Evolutionary conservation across 176 grass and related monocot species (phyloP).

Genomic region (Oryza officinalis): DNA sequence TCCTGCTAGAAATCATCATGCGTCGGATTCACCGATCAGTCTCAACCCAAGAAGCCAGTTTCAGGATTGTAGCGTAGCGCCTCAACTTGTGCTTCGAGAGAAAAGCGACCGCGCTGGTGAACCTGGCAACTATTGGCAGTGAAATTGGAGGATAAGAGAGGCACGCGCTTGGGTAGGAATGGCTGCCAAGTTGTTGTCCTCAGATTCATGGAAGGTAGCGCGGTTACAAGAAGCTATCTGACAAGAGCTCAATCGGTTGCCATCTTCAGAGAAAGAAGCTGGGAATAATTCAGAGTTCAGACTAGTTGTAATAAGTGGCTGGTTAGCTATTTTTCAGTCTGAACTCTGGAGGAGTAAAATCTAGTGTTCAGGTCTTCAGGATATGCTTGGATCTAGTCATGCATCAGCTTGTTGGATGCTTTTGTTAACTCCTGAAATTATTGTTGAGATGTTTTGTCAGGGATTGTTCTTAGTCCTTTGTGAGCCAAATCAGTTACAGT

Average conservation of each 20-base stretch:
- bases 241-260: not conserved
- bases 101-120: not conserved
- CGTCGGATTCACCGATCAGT: not conserved
- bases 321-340: not conserved
- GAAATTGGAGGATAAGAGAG: not conserved
- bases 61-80: slow-evolving; percentile 25
- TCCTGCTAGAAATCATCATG: not conserved
- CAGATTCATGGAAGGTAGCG: not conserved
- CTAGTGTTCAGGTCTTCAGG: not conserved
- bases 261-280: not conserved
- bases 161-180: slow-evolving; percentile 29
- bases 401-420: not conserved
- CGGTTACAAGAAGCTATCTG: not conserved
- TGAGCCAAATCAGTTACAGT: not conserved
- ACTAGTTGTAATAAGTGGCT: not conserved
- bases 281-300: not conserved
- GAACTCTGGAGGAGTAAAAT: slow-evolving; percentile 4
- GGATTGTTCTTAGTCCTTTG: not conserved
- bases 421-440: not conserved
- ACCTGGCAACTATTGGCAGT: not conserved
- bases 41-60: not conserved
- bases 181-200: slow-evolving; percentile 4
- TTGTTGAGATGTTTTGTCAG: not conserved
- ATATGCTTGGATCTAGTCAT: slow-evolving; percentile 1
- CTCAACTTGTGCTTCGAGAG: slow-evolving; percentile 23